These are phyloP conservation scores for Boletus sp. DNA, from an alignment of 1,284 basidiomycete genomes.

Conservation along the genomic window DNA sequence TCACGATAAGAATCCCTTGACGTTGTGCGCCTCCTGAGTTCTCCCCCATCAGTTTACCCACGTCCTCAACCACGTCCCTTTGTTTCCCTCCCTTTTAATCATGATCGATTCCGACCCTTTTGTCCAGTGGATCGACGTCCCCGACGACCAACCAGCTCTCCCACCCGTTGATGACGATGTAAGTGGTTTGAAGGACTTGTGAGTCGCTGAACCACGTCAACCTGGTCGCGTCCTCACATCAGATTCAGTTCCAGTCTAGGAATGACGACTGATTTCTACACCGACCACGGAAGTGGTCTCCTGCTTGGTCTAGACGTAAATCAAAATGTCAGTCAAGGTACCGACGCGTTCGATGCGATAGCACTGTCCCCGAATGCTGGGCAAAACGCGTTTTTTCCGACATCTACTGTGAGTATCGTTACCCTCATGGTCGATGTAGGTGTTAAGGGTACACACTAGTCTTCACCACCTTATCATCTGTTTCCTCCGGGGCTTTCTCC, in stretches of 20 bases:
- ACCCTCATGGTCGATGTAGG: neutral
- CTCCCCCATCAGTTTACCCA: neutral
- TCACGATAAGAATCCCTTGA: constrained; percentile 30
- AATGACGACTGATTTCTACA: neutral
- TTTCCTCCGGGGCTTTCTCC: constrained; percentile 26
- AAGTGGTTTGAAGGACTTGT: constrained; percentile 21
- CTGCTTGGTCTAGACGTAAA: constrained; percentile 10
- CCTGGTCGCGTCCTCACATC: constrained; percentile 11
- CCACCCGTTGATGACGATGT: constrained; percentile 29
- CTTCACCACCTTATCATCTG: neutral
- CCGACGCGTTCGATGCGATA: neutral
- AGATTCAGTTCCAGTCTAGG: constrained; percentile 11
- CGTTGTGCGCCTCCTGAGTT: constrained; percentile 11
- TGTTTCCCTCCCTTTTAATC: neutral
- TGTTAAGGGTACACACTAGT: constrained; percentile 8
- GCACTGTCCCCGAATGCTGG: neutral
- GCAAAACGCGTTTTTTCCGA: neutral
- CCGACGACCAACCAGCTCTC: constrained; percentile 15
- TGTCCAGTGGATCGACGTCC: constrained; percentile 20
- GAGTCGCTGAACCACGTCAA: constrained; percentile 9
- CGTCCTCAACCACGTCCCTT: constrained; percentile 1
- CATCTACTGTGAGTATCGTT: constrained; percentile 13
- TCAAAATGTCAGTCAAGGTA: neutral
- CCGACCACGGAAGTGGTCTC: constrained; percentile 9
- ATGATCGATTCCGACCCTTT: constrained; percentile 22